phyloP scores from a whole-genome alignment of 768 basidiomycete species.

The Boletus tylopilopsis region DNA sequence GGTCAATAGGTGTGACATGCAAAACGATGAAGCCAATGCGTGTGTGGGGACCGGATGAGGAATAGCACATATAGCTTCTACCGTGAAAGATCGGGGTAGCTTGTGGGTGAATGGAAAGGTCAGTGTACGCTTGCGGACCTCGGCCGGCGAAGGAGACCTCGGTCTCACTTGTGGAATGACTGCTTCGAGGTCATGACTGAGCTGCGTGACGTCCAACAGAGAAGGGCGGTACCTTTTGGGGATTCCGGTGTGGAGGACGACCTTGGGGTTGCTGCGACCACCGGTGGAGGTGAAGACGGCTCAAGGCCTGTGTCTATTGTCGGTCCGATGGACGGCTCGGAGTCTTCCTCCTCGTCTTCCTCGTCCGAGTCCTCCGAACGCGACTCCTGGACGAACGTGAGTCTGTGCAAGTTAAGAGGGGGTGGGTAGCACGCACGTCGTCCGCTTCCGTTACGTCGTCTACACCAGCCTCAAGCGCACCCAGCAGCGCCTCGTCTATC shows the following conservation, averaged over 20 bases:
- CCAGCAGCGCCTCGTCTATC: conserved; percentile 59
- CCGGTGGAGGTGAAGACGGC: conserved; percentile 27
- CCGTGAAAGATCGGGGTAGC: conserved; percentile 65
- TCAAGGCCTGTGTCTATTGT: conserved; percentile 30
- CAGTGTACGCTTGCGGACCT: conserved; percentile 46
- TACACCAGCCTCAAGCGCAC: conserved; percentile 49
- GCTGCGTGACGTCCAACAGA: neutral
- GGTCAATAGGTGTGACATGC: conserved; percentile 85
- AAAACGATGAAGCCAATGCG: conserved; percentile 79
- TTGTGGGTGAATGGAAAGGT: conserved; percentile 30
- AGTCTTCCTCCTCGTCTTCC: conserved; percentile 49
- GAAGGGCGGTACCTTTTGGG: conserved; percentile 29
- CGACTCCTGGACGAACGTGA: conserved; percentile 43
- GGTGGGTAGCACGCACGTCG: conserved; percentile 47
- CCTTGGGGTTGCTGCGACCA: conserved; percentile 22
- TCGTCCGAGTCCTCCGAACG: conserved; percentile 59
- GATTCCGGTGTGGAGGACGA: conserved; percentile 30
- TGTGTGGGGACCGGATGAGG: conserved; percentile 88
- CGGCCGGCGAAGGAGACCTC: conserved; percentile 53
- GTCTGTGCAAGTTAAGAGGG: neutral
- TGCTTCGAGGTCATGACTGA: conserved; percentile 20
- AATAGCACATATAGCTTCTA: conserved; percentile 89
- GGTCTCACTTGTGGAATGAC: conserved; percentile 26
- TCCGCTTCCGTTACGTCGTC: conserved; percentile 70
- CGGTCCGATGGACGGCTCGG: conserved; percentile 36